These are phyloP conservation scores for Fusarium metavorans DNA, from an alignment of 2,329 filamentous ascomycete species.

Conservation along the genomic window DNA sequence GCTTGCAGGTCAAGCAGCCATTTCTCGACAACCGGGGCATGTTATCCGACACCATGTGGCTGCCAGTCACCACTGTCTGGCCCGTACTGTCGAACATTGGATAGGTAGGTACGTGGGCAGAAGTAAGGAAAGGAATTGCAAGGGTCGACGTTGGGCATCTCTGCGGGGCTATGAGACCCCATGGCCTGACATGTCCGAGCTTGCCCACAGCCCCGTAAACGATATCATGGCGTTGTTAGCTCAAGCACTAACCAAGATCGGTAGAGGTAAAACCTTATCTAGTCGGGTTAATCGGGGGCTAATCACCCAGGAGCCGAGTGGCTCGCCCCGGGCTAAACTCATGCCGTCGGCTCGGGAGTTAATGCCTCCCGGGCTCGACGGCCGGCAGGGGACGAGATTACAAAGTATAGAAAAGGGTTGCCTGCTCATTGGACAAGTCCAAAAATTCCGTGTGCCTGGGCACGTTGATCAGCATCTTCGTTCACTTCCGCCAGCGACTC, in stretches of 20 bases:
- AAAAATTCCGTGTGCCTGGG: background rate
- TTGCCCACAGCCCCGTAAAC: background rate
- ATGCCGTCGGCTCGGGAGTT: background rate
- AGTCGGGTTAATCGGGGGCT: background rate
- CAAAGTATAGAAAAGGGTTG: background rate
- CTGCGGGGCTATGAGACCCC: background rate
- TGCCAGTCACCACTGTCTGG: background rate
- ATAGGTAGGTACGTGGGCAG: background rate
- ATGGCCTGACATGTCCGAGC: background rate
- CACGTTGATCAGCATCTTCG: background rate
- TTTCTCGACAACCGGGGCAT: background rate
- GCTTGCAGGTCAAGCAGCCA: background rate
- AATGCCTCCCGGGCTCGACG: background rate
- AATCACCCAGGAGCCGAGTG: background rate
- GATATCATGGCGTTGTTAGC: background rate
- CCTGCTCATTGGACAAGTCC: background rate
- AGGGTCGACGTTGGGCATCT: background rate
- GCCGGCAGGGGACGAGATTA: background rate
- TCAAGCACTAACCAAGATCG: background rate
- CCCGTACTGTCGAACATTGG: background rate
- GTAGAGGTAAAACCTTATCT: background rate
- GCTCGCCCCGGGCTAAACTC: background rate
- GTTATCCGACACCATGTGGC: background rate
- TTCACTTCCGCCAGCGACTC: background rate
- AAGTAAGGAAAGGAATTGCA: background rate